Conservation (phyloP, 257 asterid genomes). For the Thymus mandschuricus region DNA sequence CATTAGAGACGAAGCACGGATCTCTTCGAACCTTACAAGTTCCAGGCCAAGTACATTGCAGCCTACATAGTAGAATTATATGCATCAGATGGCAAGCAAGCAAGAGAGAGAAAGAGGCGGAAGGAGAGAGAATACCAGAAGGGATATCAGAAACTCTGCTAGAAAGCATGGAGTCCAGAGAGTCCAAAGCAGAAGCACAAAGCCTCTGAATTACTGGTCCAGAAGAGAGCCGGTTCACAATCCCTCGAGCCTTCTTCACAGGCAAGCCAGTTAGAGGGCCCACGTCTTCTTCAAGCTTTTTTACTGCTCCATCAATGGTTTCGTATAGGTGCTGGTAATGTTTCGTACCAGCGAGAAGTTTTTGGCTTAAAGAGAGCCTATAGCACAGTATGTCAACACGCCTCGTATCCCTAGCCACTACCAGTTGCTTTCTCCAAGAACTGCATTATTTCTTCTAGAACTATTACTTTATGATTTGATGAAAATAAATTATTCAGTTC, state of each 20-base stretch:
- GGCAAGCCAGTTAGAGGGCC: constrained; percentile 79
- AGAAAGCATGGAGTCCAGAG: constrained; percentile 60
- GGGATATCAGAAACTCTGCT: constrained; percentile 45
- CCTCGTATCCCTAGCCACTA: constrained; percentile 77
- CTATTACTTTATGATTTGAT: neutral
- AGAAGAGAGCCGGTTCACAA: constrained; percentile 81
- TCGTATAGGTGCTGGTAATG: constrained; percentile 59
- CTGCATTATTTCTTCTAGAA: constrained; percentile 42
- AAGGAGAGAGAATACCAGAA: constrained; percentile 45
- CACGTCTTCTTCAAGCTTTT: constrained; percentile 64
- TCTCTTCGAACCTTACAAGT: constrained; percentile 66
- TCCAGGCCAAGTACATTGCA: constrained; percentile 43
- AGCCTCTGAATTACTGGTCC: constrained; percentile 68
- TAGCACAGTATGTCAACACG: constrained; percentile 81
- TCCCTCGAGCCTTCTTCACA: constrained; percentile 75
- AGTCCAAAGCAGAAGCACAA: constrained; percentile 75
- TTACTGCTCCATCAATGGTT: constrained; percentile 62
- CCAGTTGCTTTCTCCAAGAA: constrained; percentile 80
- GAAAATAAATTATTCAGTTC: neutral
- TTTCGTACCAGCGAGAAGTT: constrained; percentile 71
- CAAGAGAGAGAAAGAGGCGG: constrained; percentile 11
- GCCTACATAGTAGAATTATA: constrained; percentile 40
- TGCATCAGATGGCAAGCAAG: constrained; percentile 18
- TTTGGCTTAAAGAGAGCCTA: constrained; percentile 68
- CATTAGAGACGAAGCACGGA: constrained; percentile 41